Evolutionary conservation across 345 rosid genomes (phyloP), one percentile per base, ranked within the genome.

Genomic region (Limnanthes douglasii): DNA sequence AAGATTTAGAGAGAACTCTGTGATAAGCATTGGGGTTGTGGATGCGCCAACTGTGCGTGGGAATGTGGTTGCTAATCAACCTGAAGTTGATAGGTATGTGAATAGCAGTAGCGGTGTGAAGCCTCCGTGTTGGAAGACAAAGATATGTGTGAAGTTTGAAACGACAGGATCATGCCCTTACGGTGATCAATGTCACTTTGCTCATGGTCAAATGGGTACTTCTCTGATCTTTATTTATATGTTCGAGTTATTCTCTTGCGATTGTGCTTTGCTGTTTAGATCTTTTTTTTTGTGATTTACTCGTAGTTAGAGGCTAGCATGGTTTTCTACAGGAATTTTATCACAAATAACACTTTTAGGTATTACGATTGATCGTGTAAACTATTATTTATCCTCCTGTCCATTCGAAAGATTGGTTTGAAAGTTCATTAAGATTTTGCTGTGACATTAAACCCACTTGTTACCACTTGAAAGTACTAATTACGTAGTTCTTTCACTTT

Each of bases 101-200:
- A 71, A 43, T 34, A 51, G 55, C 42, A 45, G 50, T 43, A 50
- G 26, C 28, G 61, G 6, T 46, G 17, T 44, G 27, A 90, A 84
- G 61, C 75, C 85, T 38, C 66, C 61, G 10, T 84, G 62, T 51
- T 84, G 98, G 96, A 90, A 80, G 69, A 90, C 95, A 13, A 90
- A 69, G 70, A 39, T 74, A 49, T 90, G 95, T 43, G 61, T 57
- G 15, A 84, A 84, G 61, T 90, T 70, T 70, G 80, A 78, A 48
- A 61, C 56, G 4, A 66, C 78, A 0, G 76, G 94, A 36, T 86
- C 74, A 8, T 84, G 98, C 34, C 92, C 84, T 36, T 90, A 74
- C 43, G 94, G 94, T 0, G 94, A 84, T 38, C 79, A 77, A 42
- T 84, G 98, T 30, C 82, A 80, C 75, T 90, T 74, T 57, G 98